Percentiles rank a stretch among this genome's conserved stretches.
Evolutionary conservation across 371 early-diverging fungal genomes (phyloP).

Genomic region (Phascolomyces articulosus): DNA sequence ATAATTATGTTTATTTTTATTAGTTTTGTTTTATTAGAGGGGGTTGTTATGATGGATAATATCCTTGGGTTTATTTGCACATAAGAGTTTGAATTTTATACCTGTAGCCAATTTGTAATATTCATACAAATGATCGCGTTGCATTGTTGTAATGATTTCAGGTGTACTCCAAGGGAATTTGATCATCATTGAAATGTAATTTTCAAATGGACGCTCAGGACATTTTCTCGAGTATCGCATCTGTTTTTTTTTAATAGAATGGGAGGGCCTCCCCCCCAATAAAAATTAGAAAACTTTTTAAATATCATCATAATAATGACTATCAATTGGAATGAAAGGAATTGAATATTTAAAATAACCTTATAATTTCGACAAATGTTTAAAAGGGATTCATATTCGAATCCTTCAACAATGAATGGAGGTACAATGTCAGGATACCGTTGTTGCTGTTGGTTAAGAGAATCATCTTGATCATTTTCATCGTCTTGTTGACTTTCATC

Average conservation of each 20-base stretch:
- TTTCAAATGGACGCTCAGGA: slow-evolving; percentile 68
- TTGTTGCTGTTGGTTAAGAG: background rate
- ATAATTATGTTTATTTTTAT: too few species aligned
- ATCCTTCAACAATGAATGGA: slow-evolving; percentile 45
- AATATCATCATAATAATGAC: too few species aligned
- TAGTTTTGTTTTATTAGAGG: too few species aligned
- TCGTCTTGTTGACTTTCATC: background rate
- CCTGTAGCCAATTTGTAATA: slow-evolving; percentile 48
- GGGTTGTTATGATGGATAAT: too few species aligned
- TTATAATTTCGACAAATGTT: slow-evolving; percentile 62
- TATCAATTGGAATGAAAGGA: too few species aligned
- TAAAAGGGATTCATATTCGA: slow-evolving; percentile 63
- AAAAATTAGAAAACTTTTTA: too few species aligned
- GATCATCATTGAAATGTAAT: slow-evolving; percentile 57
- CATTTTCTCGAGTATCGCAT: slow-evolving; percentile 63
- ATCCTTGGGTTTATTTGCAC: too few species aligned
- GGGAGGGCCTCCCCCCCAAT: too few species aligned
- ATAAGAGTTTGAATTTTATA: too few species aligned
- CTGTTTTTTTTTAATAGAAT: slow-evolving; percentile 21
- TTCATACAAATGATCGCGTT: slow-evolving; percentile 70
- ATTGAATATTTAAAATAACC: slow-evolving; percentile 34
- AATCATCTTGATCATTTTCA: background rate
- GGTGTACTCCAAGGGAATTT: slow-evolving; percentile 68
- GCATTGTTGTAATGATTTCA: slow-evolving; percentile 50
- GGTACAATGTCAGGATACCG: background rate